Percentiles rank a stretch among this genome's conserved stretches.
These are phyloP conservation scores for Aureobasidium melanogenum DNA, from an alignment of 2,329 filamentous ascomycete genomes.

Conservation along the genomic window DNA sequence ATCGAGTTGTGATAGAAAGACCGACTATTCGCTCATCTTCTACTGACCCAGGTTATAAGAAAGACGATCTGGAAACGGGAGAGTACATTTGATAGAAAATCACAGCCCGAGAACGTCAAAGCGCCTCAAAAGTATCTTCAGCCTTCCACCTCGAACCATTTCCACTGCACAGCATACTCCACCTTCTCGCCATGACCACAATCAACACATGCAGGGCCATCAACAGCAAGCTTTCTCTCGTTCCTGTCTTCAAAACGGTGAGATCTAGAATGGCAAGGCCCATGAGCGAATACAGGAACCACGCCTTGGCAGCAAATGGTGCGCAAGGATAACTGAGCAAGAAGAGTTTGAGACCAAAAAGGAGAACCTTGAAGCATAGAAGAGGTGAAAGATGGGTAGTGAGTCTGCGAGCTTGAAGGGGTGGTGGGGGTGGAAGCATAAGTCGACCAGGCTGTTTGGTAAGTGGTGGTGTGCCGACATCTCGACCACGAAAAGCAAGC, in stretches of 20 bases:
- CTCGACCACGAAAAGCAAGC: not conserved
- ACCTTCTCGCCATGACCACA: slow-evolving; percentile 27
- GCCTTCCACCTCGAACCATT: not conserved
- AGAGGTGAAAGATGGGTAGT: slow-evolving; percentile 25
- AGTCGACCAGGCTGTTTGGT: slow-evolving; percentile 23
- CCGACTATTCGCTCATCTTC: too few species aligned
- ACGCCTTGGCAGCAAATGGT: slow-evolving; percentile 58
- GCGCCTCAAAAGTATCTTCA: not conserved
- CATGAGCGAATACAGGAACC: slow-evolving; percentile 59
- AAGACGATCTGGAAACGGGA: too few species aligned
- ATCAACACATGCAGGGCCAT: slow-evolving; percentile 39
- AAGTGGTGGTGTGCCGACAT: slow-evolving; percentile 5
- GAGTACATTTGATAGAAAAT: too few species aligned
- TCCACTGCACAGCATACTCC: not conserved
- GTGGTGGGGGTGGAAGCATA: slow-evolving; percentile 28
- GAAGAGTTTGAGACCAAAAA: slow-evolving; percentile 63
- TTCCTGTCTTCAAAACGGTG: slow-evolving; percentile 19
- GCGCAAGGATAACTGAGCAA: slow-evolving; percentile 60
- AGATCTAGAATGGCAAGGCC: slow-evolving; percentile 63
- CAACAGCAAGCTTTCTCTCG: slow-evolving; percentile 32
- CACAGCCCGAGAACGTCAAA: not conserved
- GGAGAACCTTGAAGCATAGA: slow-evolving; percentile 38
- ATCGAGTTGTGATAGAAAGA: too few species aligned
- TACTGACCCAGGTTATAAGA: too few species aligned
- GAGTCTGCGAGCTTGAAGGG: slow-evolving; percentile 20